A percentile compares a stretch with the other conserved stretches of the same genome.
These are phyloP conservation scores for Aspergillus sp. DNA, from an alignment of 2,329 filamentous ascomycete genomes.

Conservation along the genomic window DNA sequence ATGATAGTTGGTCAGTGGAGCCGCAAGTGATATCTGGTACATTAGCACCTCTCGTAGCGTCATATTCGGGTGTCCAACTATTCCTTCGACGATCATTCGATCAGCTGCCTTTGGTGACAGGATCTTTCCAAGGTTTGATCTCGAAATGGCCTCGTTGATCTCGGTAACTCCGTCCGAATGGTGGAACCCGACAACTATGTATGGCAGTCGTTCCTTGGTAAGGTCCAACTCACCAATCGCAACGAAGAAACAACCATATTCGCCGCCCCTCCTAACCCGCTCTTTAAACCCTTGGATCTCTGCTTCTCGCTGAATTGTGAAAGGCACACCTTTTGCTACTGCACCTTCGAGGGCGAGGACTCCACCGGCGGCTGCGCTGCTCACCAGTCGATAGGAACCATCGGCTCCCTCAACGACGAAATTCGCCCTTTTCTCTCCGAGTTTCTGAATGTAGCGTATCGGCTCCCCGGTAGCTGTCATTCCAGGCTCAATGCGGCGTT, in stretches of 20 bases:
- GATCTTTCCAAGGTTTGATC: constrained; percentile 1
- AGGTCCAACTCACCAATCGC: neutral
- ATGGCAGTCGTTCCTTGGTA: neutral
- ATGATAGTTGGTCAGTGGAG: no score
- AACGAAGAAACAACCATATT: constrained; percentile 1
- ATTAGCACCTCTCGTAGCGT: neutral
- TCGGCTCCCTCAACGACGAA: neutral
- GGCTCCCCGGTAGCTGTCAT: neutral
- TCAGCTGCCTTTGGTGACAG: neutral
- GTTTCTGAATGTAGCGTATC: constrained; percentile 1
- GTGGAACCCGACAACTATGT: neutral
- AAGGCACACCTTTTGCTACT: neutral
- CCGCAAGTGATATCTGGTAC: neutral
- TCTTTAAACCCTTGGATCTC: neutral
- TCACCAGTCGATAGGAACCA: neutral
- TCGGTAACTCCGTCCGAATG: neutral
- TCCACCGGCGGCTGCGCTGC: neutral
- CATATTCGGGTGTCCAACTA: neutral
- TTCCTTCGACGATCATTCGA: constrained; percentile 1
- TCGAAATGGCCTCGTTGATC: neutral
- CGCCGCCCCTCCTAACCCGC: neutral
- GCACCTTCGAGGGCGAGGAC: neutral
- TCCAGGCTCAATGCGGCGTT: neutral
- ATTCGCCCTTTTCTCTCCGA: neutral
- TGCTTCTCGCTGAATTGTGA: neutral